phyloP scores from a whole-genome alignment of 306 rosid species.

The Trifolium pratense region DNA sequence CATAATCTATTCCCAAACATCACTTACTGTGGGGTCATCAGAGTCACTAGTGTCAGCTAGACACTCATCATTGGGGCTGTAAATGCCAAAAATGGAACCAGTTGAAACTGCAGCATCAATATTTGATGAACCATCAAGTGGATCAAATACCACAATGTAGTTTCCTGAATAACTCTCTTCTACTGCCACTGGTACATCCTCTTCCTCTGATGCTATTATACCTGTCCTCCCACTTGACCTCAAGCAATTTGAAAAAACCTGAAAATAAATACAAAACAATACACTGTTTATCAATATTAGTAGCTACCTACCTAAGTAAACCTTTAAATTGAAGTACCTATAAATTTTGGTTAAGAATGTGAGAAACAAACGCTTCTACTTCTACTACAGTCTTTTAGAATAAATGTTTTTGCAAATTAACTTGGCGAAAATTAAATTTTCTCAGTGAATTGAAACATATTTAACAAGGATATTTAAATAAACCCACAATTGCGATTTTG shows the following conservation, averaged over 20 bases:
- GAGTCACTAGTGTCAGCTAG: conserved; percentile 71
- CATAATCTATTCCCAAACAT: neutral
- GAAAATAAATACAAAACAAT: neutral
- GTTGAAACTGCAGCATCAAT: conserved; percentile 97
- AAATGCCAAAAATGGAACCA: conserved; percentile 95
- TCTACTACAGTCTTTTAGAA: conserved; percentile 2
- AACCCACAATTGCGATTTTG: neutral
- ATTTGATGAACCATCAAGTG: conserved; percentile 97
- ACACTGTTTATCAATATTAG: neutral
- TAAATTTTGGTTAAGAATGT: conserved; percentile 11
- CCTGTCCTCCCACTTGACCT: conserved; percentile 99
- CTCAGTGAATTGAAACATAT: neutral
- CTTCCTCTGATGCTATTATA: conserved; percentile 98
- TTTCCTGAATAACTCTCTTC: conserved; percentile 99
- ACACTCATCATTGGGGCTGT: conserved; percentile 96
- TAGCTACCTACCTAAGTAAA: neutral
- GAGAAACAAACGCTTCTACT: neutral
- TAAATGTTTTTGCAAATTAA: conserved; percentile 3
- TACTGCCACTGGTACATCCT: conserved; percentile 97
- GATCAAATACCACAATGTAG: conserved; percentile 94
- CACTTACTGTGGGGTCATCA: conserved; percentile 70
- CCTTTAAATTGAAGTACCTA: neutral
- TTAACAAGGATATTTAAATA: neutral
- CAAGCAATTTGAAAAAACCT: conserved; percentile 95
- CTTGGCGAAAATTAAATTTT: neutral